Base-by-base conservation (phyloP, 2,329 filamentous ascomycete genomes). In the Zasmidium angulare region DNA sequence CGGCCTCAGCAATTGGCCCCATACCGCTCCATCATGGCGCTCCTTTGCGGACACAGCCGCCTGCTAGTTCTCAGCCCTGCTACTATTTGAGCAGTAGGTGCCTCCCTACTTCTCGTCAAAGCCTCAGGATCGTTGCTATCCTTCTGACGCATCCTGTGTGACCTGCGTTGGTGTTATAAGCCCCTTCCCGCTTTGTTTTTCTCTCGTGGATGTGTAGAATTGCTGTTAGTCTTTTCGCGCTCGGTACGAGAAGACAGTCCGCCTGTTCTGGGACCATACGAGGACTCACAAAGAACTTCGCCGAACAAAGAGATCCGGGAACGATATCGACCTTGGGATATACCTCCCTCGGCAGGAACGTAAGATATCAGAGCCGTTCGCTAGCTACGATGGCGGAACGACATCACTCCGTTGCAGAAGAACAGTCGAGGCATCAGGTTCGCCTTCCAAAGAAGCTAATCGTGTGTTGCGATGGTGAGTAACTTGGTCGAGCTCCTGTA, bases 381-480 rank as follows among this genome's bases (percentile, higher is more conserved):
- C 19, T 11, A 23, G n/a, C 26, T 22, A 22, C 21, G 24, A 56
- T 29, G 36, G 48, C 20, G 29, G 17, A 53, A 11, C 49, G 58
- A 47, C 56, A 61, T 23, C 49, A 20, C 11, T 58, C 58, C 1
- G 10, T 59, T 17, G 53, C 60, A 21, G 60, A 63, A 21, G 58
- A 65, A 29, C 43, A 50, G 3, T 56, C 61, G n/a, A 59, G 46
- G 11, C 59, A 57, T n/a, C 63, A 65, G 31, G 47, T 57, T 22
- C 59, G 63, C 46, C 52, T 65, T 7, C 65, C 65, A 7, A 67
- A 67, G 59, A 67, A 67, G 62, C 59, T 68, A 36, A 69, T 68
- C 49, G 66, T 69, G 19, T 69, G 65, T 53, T 69, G 67, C 46
- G 67, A 69, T 63, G 69, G 69, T 26, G 65, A 7, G 49, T 50